Base-by-base conservation (phyloP, 805 yeast species). In the Maudiozyma pseudohumilis region DNA sequence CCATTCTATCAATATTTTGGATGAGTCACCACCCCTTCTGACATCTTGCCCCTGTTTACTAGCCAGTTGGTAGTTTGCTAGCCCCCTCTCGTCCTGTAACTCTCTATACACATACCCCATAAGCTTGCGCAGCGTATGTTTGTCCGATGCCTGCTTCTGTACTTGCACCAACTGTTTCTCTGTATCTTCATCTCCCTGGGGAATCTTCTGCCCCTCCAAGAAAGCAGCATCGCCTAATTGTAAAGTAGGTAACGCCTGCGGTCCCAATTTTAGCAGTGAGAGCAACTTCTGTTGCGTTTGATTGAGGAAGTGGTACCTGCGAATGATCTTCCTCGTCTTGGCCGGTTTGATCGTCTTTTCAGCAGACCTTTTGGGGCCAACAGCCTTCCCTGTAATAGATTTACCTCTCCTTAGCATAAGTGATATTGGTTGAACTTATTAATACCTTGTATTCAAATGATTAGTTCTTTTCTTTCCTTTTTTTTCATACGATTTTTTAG, bases 21-120 rank as follows among this genome's bases (percentile, higher is more conserved):
- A 86, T 0, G 96, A 85, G 53, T 89, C 98, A 2, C 96, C 95
- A 0, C 98, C 97, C 44, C 97, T 58, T 33, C 69, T 68, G 0
- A 59, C 55, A 40, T 75, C 73, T 50, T 89, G 98, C 0, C 98
- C 98, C 35, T 76, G 74, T 1, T 81, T 72, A 2, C 95, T 84
- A 0, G 97, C 97, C 16, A 68, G 59, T 52, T 89, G 98, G 55
- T 89, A 89, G 9, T 74, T 72, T 35, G 75, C 69, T 2, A 89
- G 56, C 0, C 96, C 96, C 0, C 96, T 96, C 30, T 77, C 64
- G 29, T 63, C 67, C 7, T 64, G 64, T 3, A 81, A 69, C 50
- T 83, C 87, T 3, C 65, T 69, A 43, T 77, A 80, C 5, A 87
- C 72, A 35, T 65, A 66, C 0, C 74, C 80, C 10, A 81, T 56